Evolutionary conservation across 139 green algal species (phyloP).

Genomic region (Ettlia oleoabundans): DNA sequence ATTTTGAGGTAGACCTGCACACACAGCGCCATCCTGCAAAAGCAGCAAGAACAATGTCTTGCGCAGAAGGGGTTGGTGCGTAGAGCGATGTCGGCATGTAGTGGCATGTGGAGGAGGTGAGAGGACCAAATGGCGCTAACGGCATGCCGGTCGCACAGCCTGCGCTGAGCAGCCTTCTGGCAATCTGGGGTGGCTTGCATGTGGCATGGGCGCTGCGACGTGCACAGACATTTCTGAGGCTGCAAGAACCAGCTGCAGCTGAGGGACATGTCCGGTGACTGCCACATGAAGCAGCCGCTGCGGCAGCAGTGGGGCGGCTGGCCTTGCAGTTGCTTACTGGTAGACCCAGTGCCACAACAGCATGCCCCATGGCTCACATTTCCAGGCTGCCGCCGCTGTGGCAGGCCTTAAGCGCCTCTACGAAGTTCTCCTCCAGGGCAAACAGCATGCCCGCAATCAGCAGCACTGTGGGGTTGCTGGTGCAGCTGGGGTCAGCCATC

Average conservation of each 20-base stretch:
- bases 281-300: too few relatives aligned
- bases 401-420: conserved; percentile 92
- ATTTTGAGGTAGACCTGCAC: conserved; percentile 91
- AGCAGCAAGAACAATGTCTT: not conserved
- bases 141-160: not conserved
- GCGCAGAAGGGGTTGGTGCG: too few relatives aligned
- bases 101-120: not conserved
- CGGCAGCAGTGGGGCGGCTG: too few relatives aligned
- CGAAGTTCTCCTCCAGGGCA: conserved; percentile 86
- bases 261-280: too few relatives aligned
- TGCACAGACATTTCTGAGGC: too few relatives aligned
- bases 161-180: too few relatives aligned
- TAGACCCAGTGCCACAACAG: too few relatives aligned
- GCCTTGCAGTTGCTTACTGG: too few relatives aligned
- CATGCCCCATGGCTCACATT: conserved; percentile 77
- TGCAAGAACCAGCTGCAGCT: too few relatives aligned
- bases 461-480: conserved; percentile 81
- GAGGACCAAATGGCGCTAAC: not conserved
- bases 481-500: conserved; percentile 78
- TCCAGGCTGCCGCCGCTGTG: conserved; percentile 78
- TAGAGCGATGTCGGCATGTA: too few relatives aligned
- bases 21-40: conserved; percentile 69
- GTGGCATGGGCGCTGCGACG: not conserved
- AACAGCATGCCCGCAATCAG: conserved; percentile 85
- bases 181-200: not conserved